Conservation (phyloP, 768 basidiomycete genomes). For the Lyophyllum shimeji region DNA sequence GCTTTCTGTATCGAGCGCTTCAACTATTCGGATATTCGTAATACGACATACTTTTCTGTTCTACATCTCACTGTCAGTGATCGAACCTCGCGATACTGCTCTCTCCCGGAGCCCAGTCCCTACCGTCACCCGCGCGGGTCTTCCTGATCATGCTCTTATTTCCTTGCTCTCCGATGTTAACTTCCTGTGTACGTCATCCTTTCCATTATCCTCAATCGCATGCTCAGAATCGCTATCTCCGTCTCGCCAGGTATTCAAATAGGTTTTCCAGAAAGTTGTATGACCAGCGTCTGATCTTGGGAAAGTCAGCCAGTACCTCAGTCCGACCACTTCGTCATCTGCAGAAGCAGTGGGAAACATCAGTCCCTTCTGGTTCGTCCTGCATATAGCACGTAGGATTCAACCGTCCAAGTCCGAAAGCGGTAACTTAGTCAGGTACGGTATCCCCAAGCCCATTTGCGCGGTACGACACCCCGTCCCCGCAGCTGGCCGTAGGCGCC, state of each 20-base stretch:
- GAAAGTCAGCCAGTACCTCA: neutral
- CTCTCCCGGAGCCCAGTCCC: neutral
- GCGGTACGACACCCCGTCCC: neutral
- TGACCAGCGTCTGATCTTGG: neutral
- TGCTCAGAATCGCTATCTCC: neutral
- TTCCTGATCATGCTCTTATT: neutral
- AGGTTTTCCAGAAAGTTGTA: neutral
- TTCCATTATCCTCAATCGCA: neutral
- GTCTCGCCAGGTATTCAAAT: neutral
- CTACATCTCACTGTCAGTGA: neutral
- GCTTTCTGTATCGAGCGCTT: neutral
- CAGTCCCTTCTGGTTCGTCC: neutral
- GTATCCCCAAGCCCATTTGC: neutral
- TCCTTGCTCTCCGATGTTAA: neutral
- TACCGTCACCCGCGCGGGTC: neutral
- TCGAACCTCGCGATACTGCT: neutral
- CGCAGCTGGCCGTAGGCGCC: neutral
- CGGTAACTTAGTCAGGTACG: neutral
- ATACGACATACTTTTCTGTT: neutral
- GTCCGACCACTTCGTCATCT: neutral
- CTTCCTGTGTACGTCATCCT: neutral
- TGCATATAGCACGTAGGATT: neutral
- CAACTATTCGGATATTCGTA: neutral
- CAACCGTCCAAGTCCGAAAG: neutral
- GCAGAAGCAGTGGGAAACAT: neutral